phyloP scores from a whole-genome alignment of 352 stramenopile genomes.

The Phytophthora pseudosyringae region DNA sequence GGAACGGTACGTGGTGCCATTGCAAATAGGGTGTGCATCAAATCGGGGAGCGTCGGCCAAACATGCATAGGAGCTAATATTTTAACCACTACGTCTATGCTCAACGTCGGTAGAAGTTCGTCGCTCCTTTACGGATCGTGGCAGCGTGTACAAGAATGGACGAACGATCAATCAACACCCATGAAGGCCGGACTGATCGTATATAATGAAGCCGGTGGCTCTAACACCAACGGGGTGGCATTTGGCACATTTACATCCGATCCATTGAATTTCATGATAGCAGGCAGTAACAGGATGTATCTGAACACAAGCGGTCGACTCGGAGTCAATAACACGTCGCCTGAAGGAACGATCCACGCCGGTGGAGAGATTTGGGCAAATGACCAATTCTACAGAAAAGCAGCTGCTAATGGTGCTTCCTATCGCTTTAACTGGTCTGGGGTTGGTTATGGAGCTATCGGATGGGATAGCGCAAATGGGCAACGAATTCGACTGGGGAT shows the following conservation, averaged over 20 bases:
- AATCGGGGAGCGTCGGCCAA: too few species aligned
- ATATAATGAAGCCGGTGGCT: conserved; percentile 1
- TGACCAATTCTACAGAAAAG: background rate
- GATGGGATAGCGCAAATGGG: background rate
- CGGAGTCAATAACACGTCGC: background rate
- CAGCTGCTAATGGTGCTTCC: background rate
- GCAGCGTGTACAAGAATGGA: too few species aligned
- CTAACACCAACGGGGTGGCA: background rate
- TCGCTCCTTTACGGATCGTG: too few species aligned
- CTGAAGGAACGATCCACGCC: background rate
- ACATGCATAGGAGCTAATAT: too few species aligned
- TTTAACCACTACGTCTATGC: too few species aligned
- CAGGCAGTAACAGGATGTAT: background rate
- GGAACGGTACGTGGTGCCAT: too few species aligned
- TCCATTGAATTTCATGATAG: background rate
- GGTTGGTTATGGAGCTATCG: background rate
- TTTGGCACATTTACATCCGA: background rate
- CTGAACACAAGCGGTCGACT: background rate
- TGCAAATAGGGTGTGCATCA: too few species aligned
- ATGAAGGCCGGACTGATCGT: too few species aligned
- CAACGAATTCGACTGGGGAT: background rate
- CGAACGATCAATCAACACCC: too few species aligned
- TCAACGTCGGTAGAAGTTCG: too few species aligned
- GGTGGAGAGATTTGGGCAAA: background rate
- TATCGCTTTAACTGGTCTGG: background rate